A percentile compares a stretch with the other conserved stretches of the same genome.
Conservation (phyloP, 225 moss, liverwort and hornwort species). For the Polytrichum commune region DNA sequence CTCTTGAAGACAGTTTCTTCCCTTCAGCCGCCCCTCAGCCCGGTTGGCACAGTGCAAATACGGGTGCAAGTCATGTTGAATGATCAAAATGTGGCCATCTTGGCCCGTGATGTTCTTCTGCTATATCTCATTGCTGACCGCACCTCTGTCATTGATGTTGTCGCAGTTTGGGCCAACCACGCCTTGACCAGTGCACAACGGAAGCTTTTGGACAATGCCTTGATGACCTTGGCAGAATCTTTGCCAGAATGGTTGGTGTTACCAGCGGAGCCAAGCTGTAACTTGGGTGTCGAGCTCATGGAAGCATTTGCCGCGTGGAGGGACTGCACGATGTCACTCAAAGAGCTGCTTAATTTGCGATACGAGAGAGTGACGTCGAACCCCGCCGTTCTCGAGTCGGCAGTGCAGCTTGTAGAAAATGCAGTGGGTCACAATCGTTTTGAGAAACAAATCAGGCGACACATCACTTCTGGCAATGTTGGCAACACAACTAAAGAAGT, state of each 20-base stretch:
- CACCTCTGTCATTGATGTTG: slow-evolving; percentile 1
- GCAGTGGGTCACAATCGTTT: slow-evolving; percentile 1
- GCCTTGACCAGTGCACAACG: slow-evolving; percentile 7
- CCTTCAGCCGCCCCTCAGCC: neutral
- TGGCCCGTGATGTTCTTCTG: slow-evolving; percentile 12
- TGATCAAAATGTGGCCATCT: neutral
- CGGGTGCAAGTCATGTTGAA: neutral
- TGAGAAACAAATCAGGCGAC: neutral
- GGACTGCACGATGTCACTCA: slow-evolving; percentile 4
- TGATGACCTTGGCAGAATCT: neutral
- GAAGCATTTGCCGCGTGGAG: slow-evolving; percentile 6
- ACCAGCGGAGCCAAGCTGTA: neutral
- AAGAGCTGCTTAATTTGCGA: neutral
- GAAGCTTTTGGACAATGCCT: neutral
- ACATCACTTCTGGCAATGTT: slow-evolving; percentile 13
- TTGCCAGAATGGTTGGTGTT: slow-evolving; percentile 4
- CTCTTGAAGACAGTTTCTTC: slow-evolving; percentile 16
- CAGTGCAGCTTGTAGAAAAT: slow-evolving; percentile 1
- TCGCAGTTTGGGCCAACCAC: slow-evolving; percentile 15
- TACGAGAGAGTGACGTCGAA: slow-evolving; percentile 6
- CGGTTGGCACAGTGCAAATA: neutral
- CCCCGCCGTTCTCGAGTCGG: neutral
- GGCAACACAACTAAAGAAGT: slow-evolving; percentile 3
- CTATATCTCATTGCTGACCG: slow-evolving; percentile 1
- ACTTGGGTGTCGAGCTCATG: neutral